These are phyloP conservation scores for Calonectria pauciramosa DNA, from an alignment of 2,329 filamentous ascomycete genomes.

Conservation along the genomic window DNA sequence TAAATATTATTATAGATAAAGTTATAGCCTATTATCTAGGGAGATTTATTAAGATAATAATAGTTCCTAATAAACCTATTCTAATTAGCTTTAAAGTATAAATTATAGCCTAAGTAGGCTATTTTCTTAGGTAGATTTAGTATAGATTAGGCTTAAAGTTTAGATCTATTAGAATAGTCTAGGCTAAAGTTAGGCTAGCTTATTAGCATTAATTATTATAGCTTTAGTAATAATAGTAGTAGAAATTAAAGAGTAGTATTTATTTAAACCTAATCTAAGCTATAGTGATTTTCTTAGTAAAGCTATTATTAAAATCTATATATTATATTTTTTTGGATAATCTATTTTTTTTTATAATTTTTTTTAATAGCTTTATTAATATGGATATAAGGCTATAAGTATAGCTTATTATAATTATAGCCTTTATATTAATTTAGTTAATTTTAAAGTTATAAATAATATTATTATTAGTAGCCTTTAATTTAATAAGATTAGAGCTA, in stretches of 20 bases:
- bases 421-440: neutral
- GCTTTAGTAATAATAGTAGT: neutral
- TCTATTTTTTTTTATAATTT: neutral
- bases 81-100: neutral
- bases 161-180: neutral
- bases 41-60: neutral
- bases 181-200: neutral
- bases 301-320: neutral
- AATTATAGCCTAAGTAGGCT: neutral
- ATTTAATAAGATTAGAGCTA: neutral
- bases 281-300: neutral
- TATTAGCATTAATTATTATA: neutral
- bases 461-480: neutral
- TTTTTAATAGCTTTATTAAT: neutral
- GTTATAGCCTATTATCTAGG: neutral
- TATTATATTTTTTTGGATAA: neutral
- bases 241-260: neutral
- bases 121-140: neutral
- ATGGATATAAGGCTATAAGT: neutral
- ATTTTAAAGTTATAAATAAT: neutral
- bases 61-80: neutral
- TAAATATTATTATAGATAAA: neutral
- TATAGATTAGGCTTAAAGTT: neutral
- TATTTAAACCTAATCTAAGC: neutral
- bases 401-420: neutral